Evolutionary conservation across 768 basidiomycete genomes (phyloP), one percentile per base, ranked within the genome.

Genomic region (Cyclocybe cylindracea): DNA sequence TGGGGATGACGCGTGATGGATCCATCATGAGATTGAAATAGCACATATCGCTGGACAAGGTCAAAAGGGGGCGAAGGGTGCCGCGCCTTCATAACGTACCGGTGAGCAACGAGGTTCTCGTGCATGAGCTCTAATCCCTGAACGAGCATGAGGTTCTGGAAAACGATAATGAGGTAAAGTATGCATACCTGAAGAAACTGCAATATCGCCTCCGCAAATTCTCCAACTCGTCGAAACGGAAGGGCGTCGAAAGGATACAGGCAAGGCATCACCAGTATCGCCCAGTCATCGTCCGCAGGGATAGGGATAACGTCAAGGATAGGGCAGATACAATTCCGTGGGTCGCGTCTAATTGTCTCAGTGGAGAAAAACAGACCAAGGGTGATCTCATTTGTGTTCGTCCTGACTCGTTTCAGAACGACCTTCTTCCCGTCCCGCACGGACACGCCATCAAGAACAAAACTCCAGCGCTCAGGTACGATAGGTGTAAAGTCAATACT

Each of bases 71-170:
- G 5, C 9, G 33, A 37, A 10, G 24, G n/a, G 41, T 3, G 5
- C 5, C 11, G 24, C 13, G 14, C 3, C 35, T 16, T 29, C 31
- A 7, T 39, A 39, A 36, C 39, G 24, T 42, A 58, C 59, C 59
- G 41, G 45, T 60, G 58, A 2, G 52, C 56, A 24, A 60, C 46
- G 2, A 42, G 37, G 24, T 59, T 55, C 39, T 59, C 55, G 45
- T 64, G 65, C 56, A 64, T 51, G 48, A 62, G 61, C 10, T 52
- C 53, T 10, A 62, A 51, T 11, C 59, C 59, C 60, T 66, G 31
- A 14, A 14, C 9, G 16, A 39, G n/a, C 50, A 19, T 34, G 10
- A 4, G 37, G 29, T 10, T n/a, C 40, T 16, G 24, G 19, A 42
- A 40, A 34, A 19, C 10, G 31, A 54, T 14, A 18, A 13, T 24